These are phyloP conservation scores for Fraxinus sp. DNA, from an alignment of 305 asterid genomes.

Conservation along the genomic window DNA sequence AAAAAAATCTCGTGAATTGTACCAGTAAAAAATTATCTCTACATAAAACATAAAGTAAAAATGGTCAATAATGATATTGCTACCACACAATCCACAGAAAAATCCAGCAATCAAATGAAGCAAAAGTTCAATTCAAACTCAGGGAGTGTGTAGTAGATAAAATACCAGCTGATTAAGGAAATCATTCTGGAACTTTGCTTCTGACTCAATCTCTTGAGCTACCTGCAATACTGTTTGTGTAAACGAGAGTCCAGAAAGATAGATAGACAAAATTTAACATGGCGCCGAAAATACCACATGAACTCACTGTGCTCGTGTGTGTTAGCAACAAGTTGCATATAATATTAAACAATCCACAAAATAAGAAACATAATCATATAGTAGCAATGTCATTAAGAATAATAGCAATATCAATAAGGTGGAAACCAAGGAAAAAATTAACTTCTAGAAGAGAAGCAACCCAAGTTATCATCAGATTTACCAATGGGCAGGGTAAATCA, in stretches of 20 bases:
- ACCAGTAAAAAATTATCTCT: background rate
- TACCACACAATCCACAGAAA: background rate
- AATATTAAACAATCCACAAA: background rate
- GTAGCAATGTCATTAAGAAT: background rate
- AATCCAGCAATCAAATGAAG: background rate
- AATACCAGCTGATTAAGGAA: conserved; percentile 90
- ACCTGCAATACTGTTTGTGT: conserved; percentile 51
- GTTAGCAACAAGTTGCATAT: background rate
- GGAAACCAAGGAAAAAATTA: background rate
- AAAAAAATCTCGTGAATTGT: background rate
- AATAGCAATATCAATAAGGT: background rate
- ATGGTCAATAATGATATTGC: background rate
- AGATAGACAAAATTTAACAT: conserved; percentile 6
- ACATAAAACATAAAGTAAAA: background rate
- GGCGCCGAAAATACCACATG: background rate
- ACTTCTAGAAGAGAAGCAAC: background rate
- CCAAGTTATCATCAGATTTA: background rate
- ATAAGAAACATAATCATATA: background rate
- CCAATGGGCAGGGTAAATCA: background rate
- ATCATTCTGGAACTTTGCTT: conserved; percentile 84
- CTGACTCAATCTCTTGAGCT: conserved; percentile 75
- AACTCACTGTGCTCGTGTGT: background rate
- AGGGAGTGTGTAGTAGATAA: conserved; percentile 4
- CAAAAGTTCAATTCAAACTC: conserved; percentile 5
- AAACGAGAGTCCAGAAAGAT: conserved; percentile 11